Evolutionary conservation across 2,329 filamentous ascomycete species (phyloP), one percentile per base, ranked within the genome.

Genomic region (Zopfia rhizophila): DNA sequence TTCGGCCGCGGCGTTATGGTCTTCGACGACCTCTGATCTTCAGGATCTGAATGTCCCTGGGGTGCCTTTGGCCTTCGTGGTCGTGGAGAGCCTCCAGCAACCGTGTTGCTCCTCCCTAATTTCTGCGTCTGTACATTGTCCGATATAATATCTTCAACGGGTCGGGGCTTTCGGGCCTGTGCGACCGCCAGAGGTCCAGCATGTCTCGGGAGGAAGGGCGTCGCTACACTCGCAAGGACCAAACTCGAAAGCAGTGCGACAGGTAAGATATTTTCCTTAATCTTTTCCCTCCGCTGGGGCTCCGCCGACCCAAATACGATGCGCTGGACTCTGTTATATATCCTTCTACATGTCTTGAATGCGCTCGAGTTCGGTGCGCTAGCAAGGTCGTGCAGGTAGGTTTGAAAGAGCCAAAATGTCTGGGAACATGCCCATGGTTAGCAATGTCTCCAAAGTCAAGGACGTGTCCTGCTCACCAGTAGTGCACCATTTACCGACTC

Each of bases 371-470:
- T 87, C 2, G 90, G 90, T 47, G 88, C 89, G 63, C 81, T 78
- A 43, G 88, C 83, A 52, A 94, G 83, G 68, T 94, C 90, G 77
- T 90, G 87, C 21, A 94, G 83, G 67, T 94, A 92, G 4, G 89
- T 93, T 74, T 94, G 90, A 72, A 94, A 91, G 38, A 94, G 82
- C 90, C 90, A 94, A 72, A 94, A 94, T 24, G 90, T 93, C 90
- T 94, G 65, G 38, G 30, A 32, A 29, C 41, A 39, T 24, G 39
- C n/a, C n/a, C 27, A 33, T 11, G 18, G 25, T 68, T 65, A 68
- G 61, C 56, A 41, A 27, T 37, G 13, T n/a, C 14, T 10, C 32
- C 12, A 31, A 41, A 60, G 55, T 60, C 65, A 46, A 56, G 43
- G 42, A 37, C 50, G 47, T 56, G 48, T 52, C 46, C 42, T 32